Conservation (phyloP, 805 yeast genomes). For the Pichia deserticola region DNA sequence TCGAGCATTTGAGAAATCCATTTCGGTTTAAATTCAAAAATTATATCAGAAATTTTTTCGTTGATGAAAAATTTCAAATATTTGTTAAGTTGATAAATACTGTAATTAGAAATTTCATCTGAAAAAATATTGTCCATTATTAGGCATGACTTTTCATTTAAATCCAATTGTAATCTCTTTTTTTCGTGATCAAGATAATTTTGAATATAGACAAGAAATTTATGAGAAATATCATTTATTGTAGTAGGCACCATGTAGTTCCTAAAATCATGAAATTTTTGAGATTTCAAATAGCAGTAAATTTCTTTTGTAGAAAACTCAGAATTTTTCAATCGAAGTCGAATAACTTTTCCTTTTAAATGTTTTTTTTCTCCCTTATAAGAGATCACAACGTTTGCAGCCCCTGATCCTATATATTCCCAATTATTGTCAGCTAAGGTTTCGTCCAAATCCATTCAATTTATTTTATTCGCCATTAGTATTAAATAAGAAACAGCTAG, state of each 20-base stretch:
- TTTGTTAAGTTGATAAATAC: slow-evolving; percentile 17
- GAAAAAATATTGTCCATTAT: slow-evolving; percentile 22
- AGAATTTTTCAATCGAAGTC: slow-evolving; percentile 30
- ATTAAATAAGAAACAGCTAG: no score
- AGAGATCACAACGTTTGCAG: slow-evolving; percentile 41
- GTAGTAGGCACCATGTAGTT: slow-evolving; percentile 13
- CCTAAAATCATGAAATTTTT: slow-evolving; percentile 10
- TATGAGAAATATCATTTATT: not conserved
- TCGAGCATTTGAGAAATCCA: slow-evolving; percentile 38
- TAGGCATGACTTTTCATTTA: slow-evolving; percentile 18
- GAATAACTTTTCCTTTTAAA: slow-evolving; percentile 31
- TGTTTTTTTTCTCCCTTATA: slow-evolving; percentile 31
- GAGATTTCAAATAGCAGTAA: slow-evolving; percentile 31
- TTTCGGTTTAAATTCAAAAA: slow-evolving; percentile 45
- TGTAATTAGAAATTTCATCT: not conserved
- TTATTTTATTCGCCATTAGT: no score
- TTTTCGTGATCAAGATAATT: no score
- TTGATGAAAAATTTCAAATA: slow-evolving; percentile 19
- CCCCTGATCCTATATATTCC: slow-evolving; percentile 39
- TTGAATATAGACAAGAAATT: not conserved
- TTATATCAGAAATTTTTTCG: not conserved
- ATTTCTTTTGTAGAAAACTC: slow-evolving; percentile 35
- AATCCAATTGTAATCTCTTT: not conserved
- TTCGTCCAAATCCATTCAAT: not conserved
- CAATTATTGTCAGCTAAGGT: slow-evolving; percentile 20